Conservation (phyloP, 2,329 filamentous ascomycete genomes). For the Ascochyta viciae-villosae region DNA sequence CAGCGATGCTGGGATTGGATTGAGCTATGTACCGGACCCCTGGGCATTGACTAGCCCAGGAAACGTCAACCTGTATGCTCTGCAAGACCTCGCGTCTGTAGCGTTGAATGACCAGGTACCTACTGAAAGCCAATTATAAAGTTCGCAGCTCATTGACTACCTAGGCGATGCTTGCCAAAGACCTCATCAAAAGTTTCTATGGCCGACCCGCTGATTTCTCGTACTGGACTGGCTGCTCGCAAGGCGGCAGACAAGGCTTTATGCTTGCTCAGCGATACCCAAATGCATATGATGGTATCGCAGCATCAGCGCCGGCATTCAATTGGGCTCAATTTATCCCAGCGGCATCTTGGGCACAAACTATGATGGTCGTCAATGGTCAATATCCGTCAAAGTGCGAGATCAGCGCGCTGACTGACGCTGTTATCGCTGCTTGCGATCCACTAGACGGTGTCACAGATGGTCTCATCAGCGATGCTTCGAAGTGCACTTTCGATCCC, state of each 20-base stretch:
- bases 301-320: constrained; percentile 50
- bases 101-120: constrained; percentile 43
- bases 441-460: constrained; percentile 36
- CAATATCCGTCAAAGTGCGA: constrained; percentile 27
- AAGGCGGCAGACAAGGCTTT: constrained; percentile 41
- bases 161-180: constrained; percentile 18
- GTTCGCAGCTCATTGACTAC: background rate
- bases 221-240: constrained; percentile 45
- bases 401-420: constrained; percentile 15
- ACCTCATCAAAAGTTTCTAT: constrained; percentile 35
- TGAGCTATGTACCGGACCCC: background rate
- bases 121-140: background rate
- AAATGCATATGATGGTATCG: constrained; percentile 47
- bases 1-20: constrained; percentile 27
- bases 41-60: constrained; percentile 22
- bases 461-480: constrained; percentile 38
- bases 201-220: constrained; percentile 36
- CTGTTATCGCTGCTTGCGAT: constrained; percentile 26
- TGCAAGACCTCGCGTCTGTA: constrained; percentile 43
- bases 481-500: constrained; percentile 14
- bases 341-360: constrained; percentile 37
- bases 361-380: constrained; percentile 34
- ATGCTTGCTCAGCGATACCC: constrained; percentile 40
- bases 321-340: constrained; percentile 39
- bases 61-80: constrained; percentile 25